Evolutionary conservation across 2,329 filamentous ascomycete species (phyloP), one percentile per base, ranked within the genome.

Genomic region (Sporothrix sp.): DNA sequence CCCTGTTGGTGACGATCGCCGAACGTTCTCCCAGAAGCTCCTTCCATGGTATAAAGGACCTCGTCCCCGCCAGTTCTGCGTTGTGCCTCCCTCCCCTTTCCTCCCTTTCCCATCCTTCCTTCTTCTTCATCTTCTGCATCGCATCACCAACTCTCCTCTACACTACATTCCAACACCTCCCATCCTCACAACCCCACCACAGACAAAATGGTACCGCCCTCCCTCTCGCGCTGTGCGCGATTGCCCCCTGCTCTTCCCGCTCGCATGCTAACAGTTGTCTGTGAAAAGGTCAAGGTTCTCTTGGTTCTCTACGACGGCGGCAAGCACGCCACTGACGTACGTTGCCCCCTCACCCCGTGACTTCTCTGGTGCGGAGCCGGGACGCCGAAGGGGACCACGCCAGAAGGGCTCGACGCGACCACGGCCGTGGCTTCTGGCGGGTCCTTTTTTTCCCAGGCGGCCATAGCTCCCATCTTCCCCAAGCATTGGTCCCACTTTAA

Each of bases 301-400:
- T 77, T 90, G 66, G 87, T 95, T 62, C 80, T 95, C 61, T 96
- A 96, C 77, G 90, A 96, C 72, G 90, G 89, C 68, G 79, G 81
- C 67, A 75, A 88, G 74, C 88, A 95, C 75, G 89, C 90, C 73
- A 74, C 85, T 71, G 78, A 96, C 65, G 88, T 94, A 67, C 68
- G 73, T 66, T 20, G 20, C 20, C 16, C 35, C 3, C 18, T 30
- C 37, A 14, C 6, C 27, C 27, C n/a, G 20, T 32, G 7, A 7
- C 6, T 25, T 43, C n/a, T n/a, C n/a, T n/a, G 7, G 32, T 43
- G 40, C 40, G 11, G 16, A 5, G 27, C 27, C 25, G 40, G 27
- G 40, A 43, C 9, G 40, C 6, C n/a, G n/a, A 18, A 43, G 40
- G 27, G 3, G 33, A 35, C 33, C 10, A n/a, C n/a, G n/a, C n/a